Percentiles rank a stretch among this genome's conserved stretches.
Evolutionary conservation across 1,284 basidiomycete genomes (phyloP).

Genomic region (Macrocystidia cucumis): DNA sequence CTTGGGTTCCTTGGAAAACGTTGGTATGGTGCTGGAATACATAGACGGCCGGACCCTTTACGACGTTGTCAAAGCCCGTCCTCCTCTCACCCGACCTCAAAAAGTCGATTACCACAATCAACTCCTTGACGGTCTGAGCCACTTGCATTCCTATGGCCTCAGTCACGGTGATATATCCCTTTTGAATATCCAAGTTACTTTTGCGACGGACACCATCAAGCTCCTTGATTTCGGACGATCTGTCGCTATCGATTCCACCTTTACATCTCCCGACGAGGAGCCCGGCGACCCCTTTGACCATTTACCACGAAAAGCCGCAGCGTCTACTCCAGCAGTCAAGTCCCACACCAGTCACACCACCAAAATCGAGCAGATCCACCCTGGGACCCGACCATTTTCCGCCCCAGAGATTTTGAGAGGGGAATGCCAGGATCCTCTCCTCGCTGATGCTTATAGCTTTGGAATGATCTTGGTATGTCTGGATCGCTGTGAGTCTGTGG

Average conservation of each 20-base stretch:
- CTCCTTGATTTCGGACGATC: constrained; percentile 78
- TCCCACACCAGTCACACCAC: no score
- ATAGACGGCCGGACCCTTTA: constrained; percentile 73
- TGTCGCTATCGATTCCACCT: constrained; percentile 58
- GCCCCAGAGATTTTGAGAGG: constrained; percentile 75
- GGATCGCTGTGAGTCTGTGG: constrained; percentile 63
- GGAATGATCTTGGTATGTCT: constrained; percentile 75
- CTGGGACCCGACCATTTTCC: constrained; percentile 73
- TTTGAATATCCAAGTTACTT: constrained; percentile 69
- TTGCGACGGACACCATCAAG: constrained; percentile 61
- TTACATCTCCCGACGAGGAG: constrained; percentile 54
- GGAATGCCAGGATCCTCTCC: constrained; percentile 64
- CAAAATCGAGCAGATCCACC: constrained; percentile 68
- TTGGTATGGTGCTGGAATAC: constrained; percentile 79
- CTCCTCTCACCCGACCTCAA: constrained; percentile 36
- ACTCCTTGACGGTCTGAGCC: constrained; percentile 68
- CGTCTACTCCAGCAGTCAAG: constrained; percentile 18
- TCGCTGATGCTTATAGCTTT: constrained; percentile 82
- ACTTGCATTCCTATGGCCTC: constrained; percentile 67
- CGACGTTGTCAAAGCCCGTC: constrained; percentile 56
- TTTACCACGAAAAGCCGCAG: constrained; percentile 21
- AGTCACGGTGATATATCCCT: constrained; percentile 75
- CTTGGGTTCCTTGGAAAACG: constrained; percentile 72
- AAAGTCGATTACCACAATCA: constrained; percentile 78
- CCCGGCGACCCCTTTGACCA: constrained; percentile 54